Conservation (phyloP, 2,329 filamentous ascomycete species). For the Exophiala bonariae region DNA sequence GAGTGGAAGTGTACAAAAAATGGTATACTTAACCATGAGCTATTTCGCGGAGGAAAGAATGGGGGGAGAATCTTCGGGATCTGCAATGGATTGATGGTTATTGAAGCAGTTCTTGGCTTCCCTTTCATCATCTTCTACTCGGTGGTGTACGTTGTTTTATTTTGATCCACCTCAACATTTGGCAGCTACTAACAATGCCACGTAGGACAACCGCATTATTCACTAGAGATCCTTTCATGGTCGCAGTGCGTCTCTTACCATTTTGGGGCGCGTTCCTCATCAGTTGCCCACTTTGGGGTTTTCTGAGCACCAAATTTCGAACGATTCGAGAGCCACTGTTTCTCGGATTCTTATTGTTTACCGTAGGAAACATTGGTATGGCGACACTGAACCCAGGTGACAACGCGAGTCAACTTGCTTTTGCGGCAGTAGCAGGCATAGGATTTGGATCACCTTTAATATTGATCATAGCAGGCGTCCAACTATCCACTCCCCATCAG, state of each 20-base stretch:
- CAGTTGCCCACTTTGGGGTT: conserved; percentile 9
- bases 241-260: neutral
- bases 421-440: conserved; percentile 8
- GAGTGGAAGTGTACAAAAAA: conserved; percentile 18
- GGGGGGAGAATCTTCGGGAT: conserved; percentile 4
- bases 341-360: conserved; percentile 9
- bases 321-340: conserved; percentile 8
- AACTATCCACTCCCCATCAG: conserved; percentile 12
- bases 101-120: conserved; percentile 10
- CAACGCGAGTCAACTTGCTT: conserved; percentile 2
- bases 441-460: conserved; percentile 15
- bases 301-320: conserved; percentile 5
- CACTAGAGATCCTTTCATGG: conserved; percentile 5
- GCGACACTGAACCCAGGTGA: conserved; percentile 14
- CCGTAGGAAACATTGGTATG: conserved; percentile 11
- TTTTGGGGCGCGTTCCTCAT: neutral
- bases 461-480: conserved; percentile 15
- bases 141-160: neutral
- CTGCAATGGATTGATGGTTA: conserved; percentile 5
- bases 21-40: conserved; percentile 17
- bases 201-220: conserved; percentile 4
- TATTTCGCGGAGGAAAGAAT: conserved; percentile 11
- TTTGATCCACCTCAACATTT: neutral
- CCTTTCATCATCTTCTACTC: conserved; percentile 6
- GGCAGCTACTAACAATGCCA: neutral